Evolutionary conservation across 176 grass and related monocot species (phyloP).

Genomic region (Ensete glaucum): DNA sequence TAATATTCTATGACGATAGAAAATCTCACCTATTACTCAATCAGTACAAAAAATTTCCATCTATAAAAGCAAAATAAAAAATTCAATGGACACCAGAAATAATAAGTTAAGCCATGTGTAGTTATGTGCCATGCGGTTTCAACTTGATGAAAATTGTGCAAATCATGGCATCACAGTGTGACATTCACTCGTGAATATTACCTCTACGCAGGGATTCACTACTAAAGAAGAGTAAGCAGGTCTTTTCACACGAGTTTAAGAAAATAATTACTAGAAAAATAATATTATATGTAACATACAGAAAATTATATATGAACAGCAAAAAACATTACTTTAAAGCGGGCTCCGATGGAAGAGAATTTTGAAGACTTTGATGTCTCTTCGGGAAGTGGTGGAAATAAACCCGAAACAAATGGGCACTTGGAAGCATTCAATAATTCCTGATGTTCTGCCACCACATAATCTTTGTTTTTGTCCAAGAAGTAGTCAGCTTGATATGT

Average conservation of each 20-base stretch:
- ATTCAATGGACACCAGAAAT: background rate
- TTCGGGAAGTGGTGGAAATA: conserved; percentile 62
- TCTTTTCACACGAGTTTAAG: background rate
- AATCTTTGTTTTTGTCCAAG: conserved; percentile 95
- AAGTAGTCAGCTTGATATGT: conserved; percentile 81
- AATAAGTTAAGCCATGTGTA: background rate
- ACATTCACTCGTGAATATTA: background rate
- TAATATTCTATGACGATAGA: background rate
- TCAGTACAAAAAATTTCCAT: background rate
- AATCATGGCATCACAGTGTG: background rate
- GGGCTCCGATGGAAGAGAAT: conserved; percentile 70
- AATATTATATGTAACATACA: background rate
- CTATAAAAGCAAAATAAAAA: background rate
- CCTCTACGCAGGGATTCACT: background rate
- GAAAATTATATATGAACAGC: background rate
- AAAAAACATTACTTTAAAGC: conserved; percentile 64
- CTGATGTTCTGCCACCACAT: conserved; percentile 88
- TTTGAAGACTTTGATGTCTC: conserved; percentile 94
- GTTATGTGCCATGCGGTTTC: background rate
- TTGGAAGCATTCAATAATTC: conserved; percentile 82
- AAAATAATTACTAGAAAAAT: background rate
- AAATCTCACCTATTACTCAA: background rate
- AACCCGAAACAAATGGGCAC: conserved; percentile 63
- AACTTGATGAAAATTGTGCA: background rate
- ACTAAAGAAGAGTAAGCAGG: background rate